Evolutionary conservation across 2,329 filamentous ascomycete species (phyloP), one percentile per base, ranked within the genome.

Genomic region (Botrytis squamosa): DNA sequence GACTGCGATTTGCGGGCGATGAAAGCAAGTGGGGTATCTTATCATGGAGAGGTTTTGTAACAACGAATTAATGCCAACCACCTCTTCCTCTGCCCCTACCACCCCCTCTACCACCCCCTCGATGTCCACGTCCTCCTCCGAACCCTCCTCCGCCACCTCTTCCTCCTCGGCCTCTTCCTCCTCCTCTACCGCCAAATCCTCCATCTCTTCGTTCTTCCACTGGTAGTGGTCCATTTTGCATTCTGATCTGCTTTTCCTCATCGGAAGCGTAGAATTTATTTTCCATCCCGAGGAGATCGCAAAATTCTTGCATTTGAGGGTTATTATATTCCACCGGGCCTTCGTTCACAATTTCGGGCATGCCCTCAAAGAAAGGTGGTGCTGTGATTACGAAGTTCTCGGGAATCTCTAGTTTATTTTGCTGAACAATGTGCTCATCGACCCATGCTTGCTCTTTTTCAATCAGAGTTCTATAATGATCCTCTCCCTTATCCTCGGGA

Each of bases 311-410:
- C 10, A 94, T 98, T 83, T 98, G 95, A 20, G 92, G 91, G 80
- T 96, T 98, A 6, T 90, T 93, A 81, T 95, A 95, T 83, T 98
- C 95, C 1, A 86, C 84, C 1, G 94, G 93, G 81, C 90, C 88
- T n/a, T 90, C 85, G 0, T 85, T 79, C 0, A 89, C 88, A 38
- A 84, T 85, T 76, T 91, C 88, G 0, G 90, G 88, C 10, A 86
- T 83, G 0, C 85, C 83, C 1, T 85, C 83, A 62, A 90, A 86
- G 76, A 94, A 92, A 3, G 90, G 85, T 1, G 94, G 92, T 5
- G 95, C 95, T 0, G 93, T 97, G 38, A 86, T 81, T 40, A 84
- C 84, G 81, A 98, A 99, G 80, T 97, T 93, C 10, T 91, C 84
- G 0, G 95, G 95, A 8, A 99, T 87, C 0, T 83, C 82, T 73